Evolutionary conservation across 2,329 filamentous ascomycete genomes (phyloP), one percentile per base, ranked within the genome.

Genomic region (Aspergillus pseudotamarii): DNA sequence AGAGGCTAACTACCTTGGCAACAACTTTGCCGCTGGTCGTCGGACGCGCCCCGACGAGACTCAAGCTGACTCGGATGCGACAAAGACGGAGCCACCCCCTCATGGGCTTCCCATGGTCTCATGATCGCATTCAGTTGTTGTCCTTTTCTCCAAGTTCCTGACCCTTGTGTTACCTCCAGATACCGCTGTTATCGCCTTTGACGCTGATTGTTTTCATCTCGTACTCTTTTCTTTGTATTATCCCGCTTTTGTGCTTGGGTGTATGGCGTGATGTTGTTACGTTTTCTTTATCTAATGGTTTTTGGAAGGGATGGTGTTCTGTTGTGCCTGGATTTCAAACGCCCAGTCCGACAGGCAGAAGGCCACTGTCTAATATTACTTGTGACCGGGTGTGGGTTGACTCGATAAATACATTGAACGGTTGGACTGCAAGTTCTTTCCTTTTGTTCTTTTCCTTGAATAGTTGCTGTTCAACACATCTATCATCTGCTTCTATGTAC

Each of bases 1-100:
- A 26, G 77, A 79, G n/a, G 66, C 72, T 1, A 71, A 68, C 54
- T 79, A 76, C 62, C 61, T 79, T 48, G 71, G 68, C 16, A 73
- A 71, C 59, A 74, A 67, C 46, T 77, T 76, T 61, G 73, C 68
- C 46, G 65, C 68, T 46, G 65, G 68, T 38, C 77, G 76, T 57
- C 75, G 74, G n/a, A 45, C 68, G 6, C 74, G 75, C 45, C 61
- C 59, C 23, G 75, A 78, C 21, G 75, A 76, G 10, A 67, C 61
- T 28, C 72, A 75, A 45, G 51, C 62, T 1, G 73, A 75, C 30
- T 65, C 69, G 0, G 69, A 72, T 5, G 65, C 64, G 11, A 60
- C 68, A 32, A 77, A 77, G 68, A 68, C 71, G 43, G 75, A 77
- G 51, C 48, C 8, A 6, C 57, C 62, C 10, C 45, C 64, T 5